phyloP scores from a whole-genome alignment of 176 grass and related monocot species.

The Eleusine indica region DNA sequence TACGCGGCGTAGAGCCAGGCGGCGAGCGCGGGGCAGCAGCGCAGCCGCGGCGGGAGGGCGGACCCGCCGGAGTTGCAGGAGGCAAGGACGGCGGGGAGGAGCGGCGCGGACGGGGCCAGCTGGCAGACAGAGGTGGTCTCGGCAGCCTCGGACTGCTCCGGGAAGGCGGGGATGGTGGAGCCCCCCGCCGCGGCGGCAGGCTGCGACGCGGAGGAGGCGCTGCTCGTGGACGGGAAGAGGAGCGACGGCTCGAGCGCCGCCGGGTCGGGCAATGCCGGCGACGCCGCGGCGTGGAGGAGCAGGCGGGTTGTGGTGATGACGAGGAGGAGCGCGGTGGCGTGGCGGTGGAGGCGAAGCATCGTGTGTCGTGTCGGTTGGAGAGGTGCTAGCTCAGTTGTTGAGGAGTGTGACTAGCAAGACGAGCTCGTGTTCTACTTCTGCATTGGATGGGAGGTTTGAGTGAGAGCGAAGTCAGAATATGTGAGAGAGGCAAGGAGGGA shows the following conservation, averaged over 20 bases:
- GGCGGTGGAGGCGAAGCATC: slow-evolving; percentile 37
- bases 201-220: slow-evolving; percentile 15
- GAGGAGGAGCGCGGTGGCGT: slow-evolving; percentile 13
- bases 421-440: not conserved
- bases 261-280: slow-evolving; percentile 35
- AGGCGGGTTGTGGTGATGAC: slow-evolving; percentile 23
- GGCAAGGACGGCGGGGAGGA: slow-evolving; percentile 64
- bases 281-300: slow-evolving; percentile 25
- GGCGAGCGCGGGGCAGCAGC: slow-evolving; percentile 81
- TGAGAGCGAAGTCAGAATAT: not conserved
- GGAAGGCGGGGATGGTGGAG: slow-evolving; percentile 88
- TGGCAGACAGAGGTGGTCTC: slow-evolving; percentile 69
- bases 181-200: not conserved
- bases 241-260: slow-evolving; percentile 51
- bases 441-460: not conserved
- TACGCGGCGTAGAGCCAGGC: slow-evolving; percentile 84
- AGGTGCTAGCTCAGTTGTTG: not conserved
- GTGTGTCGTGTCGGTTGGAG: not conserved
- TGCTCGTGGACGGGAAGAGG: slow-evolving; percentile 49
- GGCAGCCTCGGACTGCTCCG: slow-evolving; percentile 78
- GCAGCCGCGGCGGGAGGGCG: slow-evolving; percentile 42
- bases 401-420: not conserved
- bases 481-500: not conserved
- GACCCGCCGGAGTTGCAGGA: slow-evolving; percentile 48
- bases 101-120: slow-evolving; percentile 53